A percentile compares a stretch with the other conserved stretches of the same genome.
These are phyloP conservation scores for Omphalotus olearius DNA, from an alignment of 1,284 basidiomycete species.

Conservation along the genomic window DNA sequence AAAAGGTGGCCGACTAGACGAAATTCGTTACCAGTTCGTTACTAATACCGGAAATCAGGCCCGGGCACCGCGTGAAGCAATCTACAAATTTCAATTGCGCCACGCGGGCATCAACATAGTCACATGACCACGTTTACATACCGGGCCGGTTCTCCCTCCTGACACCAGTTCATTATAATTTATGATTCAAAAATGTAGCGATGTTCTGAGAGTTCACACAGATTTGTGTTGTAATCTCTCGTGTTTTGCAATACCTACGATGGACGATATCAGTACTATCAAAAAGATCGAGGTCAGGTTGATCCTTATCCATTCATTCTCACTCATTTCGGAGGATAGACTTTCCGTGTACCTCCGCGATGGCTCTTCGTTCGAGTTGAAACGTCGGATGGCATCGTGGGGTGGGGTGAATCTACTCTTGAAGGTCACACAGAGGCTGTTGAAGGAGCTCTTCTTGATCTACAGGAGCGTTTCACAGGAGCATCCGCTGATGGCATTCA, in stretches of 20 bases:
- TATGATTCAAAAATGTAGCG: no score
- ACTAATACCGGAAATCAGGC: no score
- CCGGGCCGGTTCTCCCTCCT: no score
- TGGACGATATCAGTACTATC: slow-evolving; percentile 7
- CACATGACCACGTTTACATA: no score
- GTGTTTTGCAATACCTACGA: neutral
- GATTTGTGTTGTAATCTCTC: neutral
- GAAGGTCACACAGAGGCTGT: slow-evolving; percentile 77
- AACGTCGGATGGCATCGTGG: slow-evolving; percentile 63
- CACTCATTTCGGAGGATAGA: slow-evolving; percentile 24
- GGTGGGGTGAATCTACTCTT: slow-evolving; percentile 67
- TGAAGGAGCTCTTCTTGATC: slow-evolving; percentile 65
- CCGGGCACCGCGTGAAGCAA: no score
- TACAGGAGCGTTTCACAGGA: slow-evolving; percentile 60
- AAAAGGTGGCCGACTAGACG: neutral
- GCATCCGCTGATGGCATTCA: slow-evolving; percentile 69
- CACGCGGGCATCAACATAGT: no score
- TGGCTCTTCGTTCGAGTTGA: slow-evolving; percentile 78
- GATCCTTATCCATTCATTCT: neutral
- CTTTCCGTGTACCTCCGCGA: slow-evolving; percentile 68
- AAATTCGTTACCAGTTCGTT: neutral
- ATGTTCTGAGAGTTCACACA: no score
- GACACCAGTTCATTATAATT: no score
- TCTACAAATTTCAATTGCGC: no score
- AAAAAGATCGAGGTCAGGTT: slow-evolving; percentile 12